Evolutionary conservation across 2,329 filamentous ascomycete genomes (phyloP), one percentile per base, ranked within the genome.

Genomic region (Pyrenophora tritici-repentis): DNA sequence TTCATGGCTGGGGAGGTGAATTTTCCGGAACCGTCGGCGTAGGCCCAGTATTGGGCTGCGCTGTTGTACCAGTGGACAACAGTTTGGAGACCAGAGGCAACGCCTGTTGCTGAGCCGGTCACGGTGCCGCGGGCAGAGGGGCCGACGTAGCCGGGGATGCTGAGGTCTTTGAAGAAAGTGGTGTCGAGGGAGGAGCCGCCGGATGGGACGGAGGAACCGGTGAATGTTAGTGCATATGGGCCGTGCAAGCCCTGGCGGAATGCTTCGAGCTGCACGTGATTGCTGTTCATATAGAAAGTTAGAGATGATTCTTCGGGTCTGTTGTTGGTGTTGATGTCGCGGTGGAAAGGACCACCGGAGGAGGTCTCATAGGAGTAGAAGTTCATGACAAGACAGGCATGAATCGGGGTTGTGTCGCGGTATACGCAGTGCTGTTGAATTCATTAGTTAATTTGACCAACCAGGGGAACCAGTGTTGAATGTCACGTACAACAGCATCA

Each of bases 241-340:
- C 86, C 86, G 63, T 87, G 84, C 35, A 89, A 76, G 35, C 86
- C 86, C 68, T 80, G 81, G 26, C 86, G 80, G 71, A 71, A 87
- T 10, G 72, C 66, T 64, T 89, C 86, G 1, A 85, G 88, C 32
- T 72, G 66, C 4, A 70, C 67, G 36, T 88, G 86, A 34, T 79
- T 80, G 12, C 81, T 85, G 75, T 88, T 88, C 79, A 87, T 86
- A 74, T 87, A 88, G 71, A 82, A 86, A 70, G 86, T 87, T 0
- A 88, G 76, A 48, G 78, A 83, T 31, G 76, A 85, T 56, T 78
- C 81, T 33, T 70, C 73, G 4, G 82, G 83, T 13, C 78, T 83
- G 53, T 86, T 85, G 74, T 89, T 88, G 44, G 79, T 77, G 72
- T 87, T 82, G 70, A 87, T 87, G 56, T 87, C 84, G 13, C 77